phyloP scores from a whole-genome alignment of 129 eudicot genomes.

The Escallonia rubra region DNA sequence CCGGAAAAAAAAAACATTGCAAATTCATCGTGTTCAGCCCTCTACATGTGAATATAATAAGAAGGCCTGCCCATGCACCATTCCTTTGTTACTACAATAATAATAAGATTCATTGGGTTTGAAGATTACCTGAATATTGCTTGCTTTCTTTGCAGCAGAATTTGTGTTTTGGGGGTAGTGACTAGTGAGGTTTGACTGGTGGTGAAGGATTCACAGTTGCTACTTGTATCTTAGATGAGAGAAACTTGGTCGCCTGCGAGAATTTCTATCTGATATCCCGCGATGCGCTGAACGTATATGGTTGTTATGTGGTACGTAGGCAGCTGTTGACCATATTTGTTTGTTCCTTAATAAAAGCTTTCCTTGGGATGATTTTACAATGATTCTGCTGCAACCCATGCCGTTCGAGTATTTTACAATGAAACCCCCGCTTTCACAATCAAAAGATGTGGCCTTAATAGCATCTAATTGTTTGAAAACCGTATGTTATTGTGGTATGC shows the following conservation, averaged over 20 bases:
- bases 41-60: too few species aligned
- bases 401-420: too few species aligned
- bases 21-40: background rate
- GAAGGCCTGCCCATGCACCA: too few species aligned
- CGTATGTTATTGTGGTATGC: too few species aligned
- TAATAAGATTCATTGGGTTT: constrained; percentile 23
- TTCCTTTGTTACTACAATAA: constrained; percentile 1
- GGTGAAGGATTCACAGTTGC: background rate
- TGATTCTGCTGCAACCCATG: background rate
- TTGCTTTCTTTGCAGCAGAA: background rate
- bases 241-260: constrained; percentile 15
- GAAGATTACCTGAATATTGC: constrained; percentile 16
- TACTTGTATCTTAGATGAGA: constrained; percentile 1
- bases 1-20: constrained; percentile 5
- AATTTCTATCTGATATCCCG: constrained; percentile 24
- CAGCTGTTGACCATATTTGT: constrained; percentile 34
- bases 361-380: constrained; percentile 12
- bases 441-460: too few species aligned
- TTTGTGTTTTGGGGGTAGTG: background rate
- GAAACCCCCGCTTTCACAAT: too few species aligned
- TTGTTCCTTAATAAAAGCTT: constrained; percentile 6
- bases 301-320: constrained; percentile 9
- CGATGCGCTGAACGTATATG: constrained; percentile 20
- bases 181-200: background rate
- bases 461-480: too few species aligned